Conservation (phyloP, 805 yeast species). For the Cyberlindnera petersonii region DNA sequence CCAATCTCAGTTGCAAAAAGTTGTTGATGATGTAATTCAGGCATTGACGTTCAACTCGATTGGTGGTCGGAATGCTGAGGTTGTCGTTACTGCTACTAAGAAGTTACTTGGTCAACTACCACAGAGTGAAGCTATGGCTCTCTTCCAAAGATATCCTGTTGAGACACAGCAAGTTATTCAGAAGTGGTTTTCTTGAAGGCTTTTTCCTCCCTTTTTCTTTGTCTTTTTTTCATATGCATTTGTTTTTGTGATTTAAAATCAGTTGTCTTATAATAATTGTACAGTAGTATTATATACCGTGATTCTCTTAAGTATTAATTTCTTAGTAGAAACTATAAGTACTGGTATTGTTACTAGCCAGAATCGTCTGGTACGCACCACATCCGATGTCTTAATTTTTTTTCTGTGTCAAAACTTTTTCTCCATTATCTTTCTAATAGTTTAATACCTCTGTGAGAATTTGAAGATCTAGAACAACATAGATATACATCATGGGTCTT, state of each 20-base stretch:
- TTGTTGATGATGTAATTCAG: slow-evolving; percentile 66
- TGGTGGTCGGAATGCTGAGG: slow-evolving; percentile 66
- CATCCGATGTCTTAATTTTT: neutral
- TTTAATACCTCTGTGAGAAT: neutral
- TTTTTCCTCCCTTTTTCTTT: neutral
- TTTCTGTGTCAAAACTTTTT: slow-evolving; percentile 3
- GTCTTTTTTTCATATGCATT: neutral
- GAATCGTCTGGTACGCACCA: too few species aligned
- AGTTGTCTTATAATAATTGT: neutral
- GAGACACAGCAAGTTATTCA: slow-evolving; percentile 59
- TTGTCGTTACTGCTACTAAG: slow-evolving; percentile 59
- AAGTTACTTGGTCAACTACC: slow-evolving; percentile 61
- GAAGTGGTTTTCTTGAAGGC: slow-evolving; percentile 45
- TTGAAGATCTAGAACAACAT: neutral
- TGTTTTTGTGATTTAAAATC: neutral
- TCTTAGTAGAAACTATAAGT: too few species aligned
- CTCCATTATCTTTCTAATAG: neutral
- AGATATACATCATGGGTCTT: slow-evolving; percentile 60
- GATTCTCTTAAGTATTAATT: too few species aligned
- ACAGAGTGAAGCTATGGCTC: slow-evolving; percentile 59
- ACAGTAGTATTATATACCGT: too few species aligned
- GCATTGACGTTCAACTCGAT: slow-evolving; percentile 69
- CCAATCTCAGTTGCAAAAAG: slow-evolving; percentile 48
- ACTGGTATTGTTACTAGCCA: too few species aligned
- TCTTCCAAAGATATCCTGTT: slow-evolving; percentile 59